Percentiles rank a stretch among this genome's conserved stretches.
Evolutionary conservation across 148 eudicot species (phyloP).

Genomic region (Silene uniflora): DNA sequence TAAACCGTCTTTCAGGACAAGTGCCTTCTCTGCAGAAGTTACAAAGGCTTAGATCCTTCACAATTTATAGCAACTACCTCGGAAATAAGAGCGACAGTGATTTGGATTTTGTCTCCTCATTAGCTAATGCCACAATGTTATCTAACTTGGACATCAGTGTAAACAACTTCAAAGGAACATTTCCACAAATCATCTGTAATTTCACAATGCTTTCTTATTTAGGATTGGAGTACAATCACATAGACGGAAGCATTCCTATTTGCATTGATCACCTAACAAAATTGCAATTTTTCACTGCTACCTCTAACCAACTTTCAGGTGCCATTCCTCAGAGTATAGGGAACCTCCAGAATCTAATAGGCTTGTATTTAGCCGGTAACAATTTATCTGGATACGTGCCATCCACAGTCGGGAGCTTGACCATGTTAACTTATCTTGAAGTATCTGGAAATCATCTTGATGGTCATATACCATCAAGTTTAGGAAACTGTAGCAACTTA

Average conservation of each 20-base stretch:
- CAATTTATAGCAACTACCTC: conserved; percentile 24
- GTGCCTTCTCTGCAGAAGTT: conserved; percentile 23
- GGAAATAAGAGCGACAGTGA: conserved; percentile 29
- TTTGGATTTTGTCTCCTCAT: conserved; percentile 28
- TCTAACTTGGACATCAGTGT: not conserved
- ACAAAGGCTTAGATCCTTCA: conserved; percentile 1
- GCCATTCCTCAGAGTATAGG: conserved; percentile 34
- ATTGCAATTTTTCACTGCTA: conserved; percentile 9
- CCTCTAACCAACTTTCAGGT: conserved; percentile 29
- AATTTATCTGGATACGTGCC: conserved; percentile 37
- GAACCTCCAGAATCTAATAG: conserved; percentile 9
- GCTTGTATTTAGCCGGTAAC: conserved; percentile 14
- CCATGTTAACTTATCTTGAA: conserved; percentile 17
- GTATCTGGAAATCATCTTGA: conserved; percentile 27
- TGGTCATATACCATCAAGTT: conserved; percentile 33
- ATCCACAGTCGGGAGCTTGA: conserved; percentile 35
- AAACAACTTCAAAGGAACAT: conserved; percentile 35
- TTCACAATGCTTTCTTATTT: conserved; percentile 28
- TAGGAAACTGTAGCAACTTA: conserved; percentile 35
- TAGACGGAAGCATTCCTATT: conserved; percentile 33
- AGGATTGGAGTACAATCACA: conserved; percentile 16
- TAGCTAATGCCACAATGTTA: conserved; percentile 33
- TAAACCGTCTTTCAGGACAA: conserved; percentile 18
- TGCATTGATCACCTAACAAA: conserved; percentile 24
- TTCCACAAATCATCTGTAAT: conserved; percentile 34